Evolutionary conservation across 495 filamentous ascomycete genomes (phyloP).

Genomic region (Penicillium herquei): DNA sequence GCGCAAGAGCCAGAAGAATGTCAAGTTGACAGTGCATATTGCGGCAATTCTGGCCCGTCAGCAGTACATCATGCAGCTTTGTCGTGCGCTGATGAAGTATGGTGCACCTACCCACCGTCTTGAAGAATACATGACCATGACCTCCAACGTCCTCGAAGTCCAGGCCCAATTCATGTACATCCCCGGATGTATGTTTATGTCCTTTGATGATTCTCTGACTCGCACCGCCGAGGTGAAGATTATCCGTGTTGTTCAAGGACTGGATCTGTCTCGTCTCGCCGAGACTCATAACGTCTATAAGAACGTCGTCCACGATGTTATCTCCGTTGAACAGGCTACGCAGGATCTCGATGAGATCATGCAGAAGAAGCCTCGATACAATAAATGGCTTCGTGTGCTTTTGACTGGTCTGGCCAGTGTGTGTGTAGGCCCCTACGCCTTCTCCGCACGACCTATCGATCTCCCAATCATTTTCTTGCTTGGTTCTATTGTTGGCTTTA

Average conservation of each 20-base stretch:
- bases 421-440: constrained; percentile 77
- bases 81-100: constrained; percentile 78
- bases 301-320: constrained; percentile 81
- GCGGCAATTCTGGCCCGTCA: constrained; percentile 75
- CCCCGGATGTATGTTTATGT: constrained; percentile 90
- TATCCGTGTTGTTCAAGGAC: constrained; percentile 66
- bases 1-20: constrained; percentile 50
- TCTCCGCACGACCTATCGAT: constrained; percentile 78
- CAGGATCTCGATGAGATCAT: constrained; percentile 59
- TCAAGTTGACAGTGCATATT: constrained; percentile 79
- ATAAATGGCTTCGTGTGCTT: constrained; percentile 64
- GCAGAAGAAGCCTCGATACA: constrained; percentile 53
- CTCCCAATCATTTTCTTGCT: constrained; percentile 81
- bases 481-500: constrained; percentile 73
- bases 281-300: constrained; percentile 89
- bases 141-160: constrained; percentile 78
- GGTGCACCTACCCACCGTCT: constrained; percentile 73
- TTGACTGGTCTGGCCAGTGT: constrained; percentile 82
- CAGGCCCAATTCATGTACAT: constrained; percentile 88
- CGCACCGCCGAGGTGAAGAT: constrained; percentile 91
- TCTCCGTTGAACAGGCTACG: constrained; percentile 77
- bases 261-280: constrained; percentile 78
- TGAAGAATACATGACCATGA: constrained; percentile 85
- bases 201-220: constrained; percentile 81
- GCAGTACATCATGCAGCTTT: constrained; percentile 81